Evolutionary conservation across 176 grass and related monocot species (phyloP), one percentile per base, ranked within the genome.

Genomic region (Dactylis glomerata): DNA sequence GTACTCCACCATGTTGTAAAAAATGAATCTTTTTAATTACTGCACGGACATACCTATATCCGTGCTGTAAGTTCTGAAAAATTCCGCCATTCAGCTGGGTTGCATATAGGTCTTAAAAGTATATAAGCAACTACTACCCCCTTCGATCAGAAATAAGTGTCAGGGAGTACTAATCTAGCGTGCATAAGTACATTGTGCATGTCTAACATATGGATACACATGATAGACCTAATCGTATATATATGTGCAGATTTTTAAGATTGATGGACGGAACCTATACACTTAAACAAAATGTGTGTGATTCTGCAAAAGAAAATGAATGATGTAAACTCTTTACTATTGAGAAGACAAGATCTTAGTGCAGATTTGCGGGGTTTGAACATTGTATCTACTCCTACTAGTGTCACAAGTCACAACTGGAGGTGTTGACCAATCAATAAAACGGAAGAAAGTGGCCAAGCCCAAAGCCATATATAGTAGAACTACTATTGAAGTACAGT

Each of bases 401-500:
- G n/a, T n/a, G n/a, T n/a, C n/a, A n/a, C n/a, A n/a, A n/a, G n/a
- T n/a, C n/a, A n/a, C n/a, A n/a, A n/a, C n/a, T 65, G 62, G 41
- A 47, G 7, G 69, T 46, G 40, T 72, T 72, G 69, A 73, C 69
- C 16, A 66, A 66, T 36, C 15, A 66, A 34, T 32, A 12, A 64
- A 6, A 12, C 6, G 5, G 40, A 9, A 44, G 68, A 6, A 72
- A n/a, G n/a, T n/a, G n/a, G 42, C 19, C 33, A n/a, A 68, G 1
- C 3, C 23, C 46, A 73, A 66, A 68, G 73, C 63, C 34, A 50
- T 32, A 36, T 31, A 75, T 50, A 74, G 44, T 74, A 74, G 6
- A 50, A 74, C 36, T 24, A 85, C 82, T 85, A 57, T 68, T 67
- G 57, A 15, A 68, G 38, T 31, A 85, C 76, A 89, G 76, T 59